Evolutionary conservation across 164 flowering plant genomes (phyloP), one percentile per base, ranked within the genome.

Genomic region (Berberis thunbergii): DNA sequence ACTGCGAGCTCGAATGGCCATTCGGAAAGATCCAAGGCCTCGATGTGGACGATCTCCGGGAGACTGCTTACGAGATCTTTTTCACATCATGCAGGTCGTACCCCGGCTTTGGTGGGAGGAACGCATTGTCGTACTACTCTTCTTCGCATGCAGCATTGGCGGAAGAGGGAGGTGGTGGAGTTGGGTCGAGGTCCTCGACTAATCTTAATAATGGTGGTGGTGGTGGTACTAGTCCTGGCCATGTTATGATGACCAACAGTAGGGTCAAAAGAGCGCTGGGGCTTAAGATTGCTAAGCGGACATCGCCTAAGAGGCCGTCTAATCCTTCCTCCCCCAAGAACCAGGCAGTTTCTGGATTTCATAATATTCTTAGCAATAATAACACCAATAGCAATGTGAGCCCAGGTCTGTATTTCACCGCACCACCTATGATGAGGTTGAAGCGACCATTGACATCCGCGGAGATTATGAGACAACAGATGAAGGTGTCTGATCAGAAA

Each of bases 401-500:
- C 9, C 59, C 38, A 6, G 59, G 59, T 38, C 8, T 56, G 38
- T 26, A 13, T 56, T 56, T 56, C 39, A 56, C 59, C 3, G 43
- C 59, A 13, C 59, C 60, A 57, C 60, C 60, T 1, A 45, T 43
- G 6, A 7, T 41, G 43, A 26, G 60, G 44, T 57, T 57, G 26
- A 62, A 41, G 54, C 10, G 54, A 26, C 64, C 64, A 4, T 26
- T 62, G 45, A 62, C 64, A 2, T 62, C 54, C 0, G 64, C 64
- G 1, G 64, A 62, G 64, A 62, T 62, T 7, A 62, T 62, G 64
- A 62, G 64, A 38, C 64, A 62, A 11, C 64, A 62, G 41, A 62
- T 62, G 64, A 62, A 41, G 55, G 64, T 62, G 9, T 62, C 64
- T 4, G 64, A 62, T 65, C 74, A 64, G 61, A 57, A 60, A 54